phyloP scores from a whole-genome alignment of 2,329 filamentous ascomycete genomes.

The Sporothrix variecibatus region DNA sequence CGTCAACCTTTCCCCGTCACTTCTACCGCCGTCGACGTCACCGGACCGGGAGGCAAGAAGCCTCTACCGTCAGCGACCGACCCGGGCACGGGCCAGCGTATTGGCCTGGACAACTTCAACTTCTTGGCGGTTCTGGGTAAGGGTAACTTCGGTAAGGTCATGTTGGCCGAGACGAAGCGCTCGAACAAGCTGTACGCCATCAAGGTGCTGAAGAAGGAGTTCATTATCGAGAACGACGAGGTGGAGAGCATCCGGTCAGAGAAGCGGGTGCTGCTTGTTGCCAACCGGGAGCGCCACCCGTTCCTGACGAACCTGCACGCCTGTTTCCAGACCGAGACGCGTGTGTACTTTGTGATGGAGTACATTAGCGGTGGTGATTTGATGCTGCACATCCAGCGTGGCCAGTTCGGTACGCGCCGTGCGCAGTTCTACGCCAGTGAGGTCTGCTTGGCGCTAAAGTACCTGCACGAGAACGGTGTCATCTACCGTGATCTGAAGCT shows the following conservation, averaged over 20 bases:
- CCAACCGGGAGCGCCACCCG: conserved; percentile 94
- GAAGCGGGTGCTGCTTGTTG: conserved; percentile 95
- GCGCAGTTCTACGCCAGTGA: conserved; percentile 99
- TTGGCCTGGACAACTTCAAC: conserved; percentile 97
- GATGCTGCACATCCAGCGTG: conserved; percentile 98
- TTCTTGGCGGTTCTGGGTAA: conserved; percentile 98
- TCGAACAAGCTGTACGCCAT: conserved; percentile 93
- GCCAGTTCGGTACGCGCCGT: conserved; percentile 91
- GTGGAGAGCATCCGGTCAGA: conserved; percentile 97
- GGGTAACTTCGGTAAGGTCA: conserved; percentile 99
- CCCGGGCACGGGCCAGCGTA: conserved; percentile 75
- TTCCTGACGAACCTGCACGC: conserved; percentile 95
- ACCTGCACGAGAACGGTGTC: conserved; percentile 99
- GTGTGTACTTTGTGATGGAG: conserved; percentile 99
- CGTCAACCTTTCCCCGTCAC: conserved; percentile 42
- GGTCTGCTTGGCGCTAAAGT: conserved; percentile 94
- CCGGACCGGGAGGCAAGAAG: conserved; percentile 46
- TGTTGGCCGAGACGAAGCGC: conserved; percentile 96
- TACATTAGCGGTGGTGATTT: conserved; percentile 98
- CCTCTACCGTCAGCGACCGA: conserved; percentile 70
- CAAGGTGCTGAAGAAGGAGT: conserved; percentile 99
- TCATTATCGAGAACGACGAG: conserved; percentile 99
- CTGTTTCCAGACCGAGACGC: conserved; percentile 97
- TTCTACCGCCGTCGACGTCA: conserved; percentile 36
- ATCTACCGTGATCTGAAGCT: conserved; percentile 98